Evolutionary conservation across 2,329 filamentous ascomycete species (phyloP), one percentile per base, ranked within the genome.

Genomic region (Clonostachys byssicola): DNA sequence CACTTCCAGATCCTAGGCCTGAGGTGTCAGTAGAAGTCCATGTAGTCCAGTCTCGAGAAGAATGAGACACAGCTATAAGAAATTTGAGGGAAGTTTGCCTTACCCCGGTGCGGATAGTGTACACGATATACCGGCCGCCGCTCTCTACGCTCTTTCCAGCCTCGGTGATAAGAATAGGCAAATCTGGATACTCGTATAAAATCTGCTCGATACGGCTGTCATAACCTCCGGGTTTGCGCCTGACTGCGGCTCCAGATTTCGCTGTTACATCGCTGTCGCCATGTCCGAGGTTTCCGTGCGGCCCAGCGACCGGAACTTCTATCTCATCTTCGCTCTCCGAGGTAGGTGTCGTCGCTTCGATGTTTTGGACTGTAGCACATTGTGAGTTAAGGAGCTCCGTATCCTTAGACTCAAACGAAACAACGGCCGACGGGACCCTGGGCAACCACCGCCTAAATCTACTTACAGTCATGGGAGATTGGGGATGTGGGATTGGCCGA

Each of bases 161-260:
- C 62, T 96, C 89, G 2, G 88, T 92, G 57, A 99, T 99, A 50
- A 95, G 67, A 54, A 99, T 95, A 50, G 90, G 85, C 56, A 95
- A 79, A 47, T 92, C 86, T 1, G 91, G 92, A 54, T 96, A 89
- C 70, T 99, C 94, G 64, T 96, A 95, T 42, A 99, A 83, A 50
- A 96, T 92, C 75, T 99, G 94, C 71, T 99, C 92, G 55, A 99
- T 92, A 45, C 94, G 86, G 64, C 92, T 96, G 62, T 94, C 88
- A 60, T 99, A 99, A 30, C 88, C 89, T 20, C 89, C 90, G 51
- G 90, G 89, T 70, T 89, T 92, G 48, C 77, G 76, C 50, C 77
- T n/a, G 14, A n/a, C 14, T 18, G 36, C 14, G 8, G 14, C 7
- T 18, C 17, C 36, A n/a, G 36, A n/a, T 18, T 39, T 39, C 12